Conservation (phyloP, 345 rosid genomes). For the Salix arbutifolia region DNA sequence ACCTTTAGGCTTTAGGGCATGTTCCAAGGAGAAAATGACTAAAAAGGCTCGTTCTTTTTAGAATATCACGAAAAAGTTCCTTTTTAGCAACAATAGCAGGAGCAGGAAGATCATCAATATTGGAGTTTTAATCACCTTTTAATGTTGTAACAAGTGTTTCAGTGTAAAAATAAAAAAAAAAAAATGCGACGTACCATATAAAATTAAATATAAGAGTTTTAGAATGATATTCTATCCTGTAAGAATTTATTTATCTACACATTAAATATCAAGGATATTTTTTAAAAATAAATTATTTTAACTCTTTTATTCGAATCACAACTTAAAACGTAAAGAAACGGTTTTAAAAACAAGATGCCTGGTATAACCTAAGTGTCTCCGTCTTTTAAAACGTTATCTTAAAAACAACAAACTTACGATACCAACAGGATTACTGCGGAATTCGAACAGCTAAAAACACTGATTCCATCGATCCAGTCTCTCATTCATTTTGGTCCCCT, state of each 20-base stretch:
- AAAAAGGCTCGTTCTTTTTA: slow-evolving; percentile 41
- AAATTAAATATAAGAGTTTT: not conserved
- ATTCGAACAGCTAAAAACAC: slow-evolving; percentile 24
- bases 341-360: no score
- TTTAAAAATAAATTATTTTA: no score
- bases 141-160: not conserved
- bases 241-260: no score
- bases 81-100: slow-evolving; percentile 46
- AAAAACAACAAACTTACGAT: no score
- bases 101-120: not conserved
- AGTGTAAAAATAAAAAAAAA: no score
- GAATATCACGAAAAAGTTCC: slow-evolving; percentile 64
- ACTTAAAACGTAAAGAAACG: no score
- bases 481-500: slow-evolving; percentile 14
- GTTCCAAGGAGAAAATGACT: slow-evolving; percentile 50
- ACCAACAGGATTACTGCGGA: not conserved
- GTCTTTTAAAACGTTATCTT: no score
- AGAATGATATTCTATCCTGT: no score
- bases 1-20: slow-evolving; percentile 57
- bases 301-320: no score
- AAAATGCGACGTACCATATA: not conserved
- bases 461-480: not conserved
- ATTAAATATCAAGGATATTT: no score
- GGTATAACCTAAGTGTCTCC: no score
- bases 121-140: not conserved